These are phyloP conservation scores for Picea abies DNA, from an alignment of 83 land plant species.

Conservation along the genomic window DNA sequence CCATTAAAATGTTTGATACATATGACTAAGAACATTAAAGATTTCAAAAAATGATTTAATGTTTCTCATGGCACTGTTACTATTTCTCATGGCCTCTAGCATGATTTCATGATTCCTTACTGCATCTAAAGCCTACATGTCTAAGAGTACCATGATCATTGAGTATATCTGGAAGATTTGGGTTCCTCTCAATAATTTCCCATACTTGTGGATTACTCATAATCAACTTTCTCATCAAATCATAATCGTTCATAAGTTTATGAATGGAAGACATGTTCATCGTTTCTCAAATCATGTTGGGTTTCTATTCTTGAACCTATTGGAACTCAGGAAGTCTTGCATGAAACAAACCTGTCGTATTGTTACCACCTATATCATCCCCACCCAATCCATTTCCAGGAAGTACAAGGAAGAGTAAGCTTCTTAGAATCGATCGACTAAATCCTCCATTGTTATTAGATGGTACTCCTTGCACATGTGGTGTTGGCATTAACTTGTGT, in stretches of 20 bases:
- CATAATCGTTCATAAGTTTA: slow-evolving; percentile 86
- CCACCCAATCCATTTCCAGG: too few relatives aligned
- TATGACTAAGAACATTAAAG: slow-evolving; percentile 92
- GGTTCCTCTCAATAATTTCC: slow-evolving; percentile 89
- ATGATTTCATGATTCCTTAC: slow-evolving; percentile 91
- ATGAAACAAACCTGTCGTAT: slow-evolving; percentile 46
- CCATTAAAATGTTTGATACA: slow-evolving; percentile 96
- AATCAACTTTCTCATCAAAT: slow-evolving; percentile 79
- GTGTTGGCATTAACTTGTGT: too few relatives aligned
- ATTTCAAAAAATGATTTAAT: slow-evolving; percentile 95
- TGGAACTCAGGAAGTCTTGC: slow-evolving; percentile 76
- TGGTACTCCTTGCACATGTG: too few relatives aligned
- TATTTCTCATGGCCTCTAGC: slow-evolving; percentile 69
- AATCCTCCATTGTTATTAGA: too few relatives aligned
- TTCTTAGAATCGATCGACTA: too few relatives aligned
- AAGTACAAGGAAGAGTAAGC: too few relatives aligned
- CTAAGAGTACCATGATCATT: slow-evolving; percentile 87
- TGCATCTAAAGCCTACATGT: slow-evolving; percentile 71
- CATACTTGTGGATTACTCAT: slow-evolving; percentile 96
- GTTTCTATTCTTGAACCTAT: slow-evolving; percentile 88
- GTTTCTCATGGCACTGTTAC: slow-evolving; percentile 48
- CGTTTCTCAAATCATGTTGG: too few relatives aligned
- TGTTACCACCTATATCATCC: slow-evolving; percentile 20
- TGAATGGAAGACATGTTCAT: slow-evolving; percentile 66
- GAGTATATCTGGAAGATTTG: slow-evolving; percentile 85